Base-by-base conservation (phyloP, 345 rosid species). In the Ceriops tagal region DNA sequence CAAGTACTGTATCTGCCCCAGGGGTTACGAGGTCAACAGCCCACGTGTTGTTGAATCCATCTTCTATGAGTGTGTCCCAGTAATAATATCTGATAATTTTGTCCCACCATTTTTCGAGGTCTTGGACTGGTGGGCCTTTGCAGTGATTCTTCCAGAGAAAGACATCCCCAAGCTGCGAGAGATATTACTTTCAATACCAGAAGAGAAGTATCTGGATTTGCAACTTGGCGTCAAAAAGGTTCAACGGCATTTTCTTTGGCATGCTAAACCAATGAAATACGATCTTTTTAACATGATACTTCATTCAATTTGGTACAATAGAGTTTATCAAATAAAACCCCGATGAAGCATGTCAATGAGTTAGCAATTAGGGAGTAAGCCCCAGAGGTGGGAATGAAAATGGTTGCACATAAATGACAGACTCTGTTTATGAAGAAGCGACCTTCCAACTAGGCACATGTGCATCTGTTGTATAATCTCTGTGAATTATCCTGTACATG, bases 231-330 rank as follows among this genome's bases (percentile, higher is more conserved):
- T 91, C 26, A 83, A 80, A 77, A 91, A 83, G 77, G 91, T 78
- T 59, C 97, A 91, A 64, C 80, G 84, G 39, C 97, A 91, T 84
- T 91, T 91, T 71, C 87, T 91, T 5, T 93, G 98, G 97, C 97
- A 93, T 75, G 83, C 86, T 15, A 85, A 75, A 77, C 97, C 98
- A 0, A 66, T 84, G 75, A 93, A 82, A 80, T 88, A 91, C 16
- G 98, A 93, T 83, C 80, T 93, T 57, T 93, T 93, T 73, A 81
- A 88, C 81, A 91, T 93, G 98, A 88, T 91, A 51, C 92, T 91
- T 61, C 98, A 93, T 74, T 91, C 97, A 1, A 82, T 93, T 61
- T 93, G 98, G 97, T 73, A 93, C 72, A 91, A 91, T 66, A 78
- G 92, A 81, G 95, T 93, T 71, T 77, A 83, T 75, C 97, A 93